A percentile compares a stretch with the other conserved stretches of the same genome.
Conservation (phyloP, 306 rosid species). For the Hippophae tibetana region DNA sequence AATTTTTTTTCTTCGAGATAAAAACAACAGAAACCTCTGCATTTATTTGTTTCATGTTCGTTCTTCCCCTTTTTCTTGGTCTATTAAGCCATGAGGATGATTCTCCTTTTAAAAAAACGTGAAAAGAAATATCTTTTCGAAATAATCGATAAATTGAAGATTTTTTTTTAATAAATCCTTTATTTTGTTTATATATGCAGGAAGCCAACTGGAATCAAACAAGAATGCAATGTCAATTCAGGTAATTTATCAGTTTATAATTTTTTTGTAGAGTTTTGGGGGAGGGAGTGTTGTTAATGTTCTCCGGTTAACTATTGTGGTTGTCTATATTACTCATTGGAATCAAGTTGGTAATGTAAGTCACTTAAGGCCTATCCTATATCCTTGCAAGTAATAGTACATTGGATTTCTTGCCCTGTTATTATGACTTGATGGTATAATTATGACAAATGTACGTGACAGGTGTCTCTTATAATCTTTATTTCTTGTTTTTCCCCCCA, state of each 20-base stretch:
- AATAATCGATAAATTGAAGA: too few relatives aligned
- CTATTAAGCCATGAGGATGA: not conserved
- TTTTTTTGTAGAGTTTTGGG: not conserved
- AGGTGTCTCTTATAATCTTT: too few relatives aligned
- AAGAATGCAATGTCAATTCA: conserved; percentile 50
- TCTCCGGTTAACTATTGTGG: not conserved
- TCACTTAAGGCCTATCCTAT: too few relatives aligned
- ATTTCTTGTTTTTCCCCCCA: too few relatives aligned
- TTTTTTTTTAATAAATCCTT: not conserved
- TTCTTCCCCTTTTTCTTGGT: not conserved
- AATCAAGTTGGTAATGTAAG: not conserved
- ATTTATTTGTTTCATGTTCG: not conserved
- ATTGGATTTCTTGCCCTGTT: not conserved
- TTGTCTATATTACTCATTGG: not conserved
- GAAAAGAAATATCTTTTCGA: too few relatives aligned
- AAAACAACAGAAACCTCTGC: not conserved
- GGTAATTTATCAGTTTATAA: conserved; percentile 13
- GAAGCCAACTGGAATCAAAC: conserved; percentile 48
- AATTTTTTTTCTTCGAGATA: not conserved
- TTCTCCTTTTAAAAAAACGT: not conserved
- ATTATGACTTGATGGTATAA: too few relatives aligned
- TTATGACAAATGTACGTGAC: too few relatives aligned
- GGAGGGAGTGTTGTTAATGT: not conserved
- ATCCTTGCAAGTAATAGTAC: not conserved
- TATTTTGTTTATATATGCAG: conserved; percentile 17